phyloP scores from a whole-genome alignment of 208 protist genomes.

The Leishmania arabica region DNA sequence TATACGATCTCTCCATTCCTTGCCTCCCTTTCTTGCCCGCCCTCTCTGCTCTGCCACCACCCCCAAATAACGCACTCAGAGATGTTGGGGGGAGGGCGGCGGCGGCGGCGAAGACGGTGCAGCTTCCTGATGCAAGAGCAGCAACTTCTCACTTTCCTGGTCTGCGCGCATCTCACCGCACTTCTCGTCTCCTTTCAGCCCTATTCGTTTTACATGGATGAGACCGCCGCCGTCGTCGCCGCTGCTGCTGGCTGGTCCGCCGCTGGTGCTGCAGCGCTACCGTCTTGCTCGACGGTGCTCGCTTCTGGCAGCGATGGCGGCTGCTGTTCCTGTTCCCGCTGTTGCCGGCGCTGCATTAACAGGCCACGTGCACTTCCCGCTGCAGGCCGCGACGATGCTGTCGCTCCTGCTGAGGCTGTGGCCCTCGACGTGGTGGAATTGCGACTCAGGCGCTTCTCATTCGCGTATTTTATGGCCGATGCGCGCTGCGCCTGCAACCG shows the following conservation, averaged over 20 bases:
- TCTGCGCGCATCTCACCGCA: neutral
- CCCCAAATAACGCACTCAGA: neutral
- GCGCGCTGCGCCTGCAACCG: conserved; percentile 38
- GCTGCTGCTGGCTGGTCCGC: neutral
- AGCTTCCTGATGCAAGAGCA: neutral
- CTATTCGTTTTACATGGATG: conserved; percentile 3
- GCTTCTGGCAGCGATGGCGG: neutral
- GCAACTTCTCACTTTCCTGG: neutral
- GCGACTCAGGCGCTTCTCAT: conserved; percentile 20
- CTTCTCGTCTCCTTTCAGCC: neutral
- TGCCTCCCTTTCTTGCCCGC: neutral
- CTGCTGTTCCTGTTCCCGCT: conserved; percentile 5
- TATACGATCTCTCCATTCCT: neutral
- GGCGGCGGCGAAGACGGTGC: neutral
- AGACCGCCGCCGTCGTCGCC: neutral
- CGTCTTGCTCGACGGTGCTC: neutral
- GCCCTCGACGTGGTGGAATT: neutral
- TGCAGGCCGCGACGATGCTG: conserved; percentile 5
- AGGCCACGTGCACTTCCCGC: conserved; percentile 17
- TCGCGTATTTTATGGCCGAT: conserved; percentile 41
- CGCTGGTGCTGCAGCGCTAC: neutral
- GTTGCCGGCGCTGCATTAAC: conserved; percentile 14
- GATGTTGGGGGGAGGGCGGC: neutral
- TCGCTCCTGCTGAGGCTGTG: conserved; percentile 4
- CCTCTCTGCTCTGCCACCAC: neutral